Percentiles rank a stretch among this genome's conserved stretches.
Evolutionary conservation across 371 early-diverging fungal genomes (phyloP).

Genomic region (Conidiobolus incongruus): DNA sequence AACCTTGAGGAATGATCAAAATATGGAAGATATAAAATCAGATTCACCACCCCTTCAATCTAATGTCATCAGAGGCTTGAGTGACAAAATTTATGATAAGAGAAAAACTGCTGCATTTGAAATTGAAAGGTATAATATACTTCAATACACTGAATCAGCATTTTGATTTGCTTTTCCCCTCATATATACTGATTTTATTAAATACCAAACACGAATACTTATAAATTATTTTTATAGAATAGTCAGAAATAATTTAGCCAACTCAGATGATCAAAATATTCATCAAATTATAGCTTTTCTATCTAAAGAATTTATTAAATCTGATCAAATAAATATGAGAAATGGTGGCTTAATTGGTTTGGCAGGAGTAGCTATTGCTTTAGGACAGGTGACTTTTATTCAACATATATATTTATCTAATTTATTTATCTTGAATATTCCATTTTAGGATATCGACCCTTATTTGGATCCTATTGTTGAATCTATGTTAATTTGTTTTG

Average conservation of each 20-base stretch:
- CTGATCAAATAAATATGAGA: too few species aligned
- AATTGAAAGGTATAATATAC: conserved; percentile 53
- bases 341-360: conserved; percentile 84
- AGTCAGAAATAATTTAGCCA: conserved; percentile 48
- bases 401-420: not conserved
- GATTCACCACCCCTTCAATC: conserved; percentile 13
- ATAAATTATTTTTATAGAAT: conserved; percentile 16
- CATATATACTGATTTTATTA: not conserved
- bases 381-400: conserved; percentile 28
- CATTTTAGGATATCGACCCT: conserved; percentile 24
- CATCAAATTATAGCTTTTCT: too few species aligned
- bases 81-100: conserved; percentile 75
- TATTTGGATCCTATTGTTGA: conserved; percentile 59
- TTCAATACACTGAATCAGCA: not conserved
- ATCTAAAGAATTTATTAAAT: too few species aligned
- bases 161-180: not conserved
- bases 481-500: conserved; percentile 71
- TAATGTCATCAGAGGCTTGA: conserved; percentile 27
- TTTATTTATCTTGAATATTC: not conserved
- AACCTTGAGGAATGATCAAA: too few species aligned
- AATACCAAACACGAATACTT: not conserved
- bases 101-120: conserved; percentile 73
- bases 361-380: conserved; percentile 68
- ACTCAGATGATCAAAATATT: too few species aligned
- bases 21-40: too few species aligned